Percentiles rank a stretch among this genome's conserved stretches.
Evolutionary conservation across 306 rosid species (phyloP).

Genomic region (Benincasa hispida): DNA sequence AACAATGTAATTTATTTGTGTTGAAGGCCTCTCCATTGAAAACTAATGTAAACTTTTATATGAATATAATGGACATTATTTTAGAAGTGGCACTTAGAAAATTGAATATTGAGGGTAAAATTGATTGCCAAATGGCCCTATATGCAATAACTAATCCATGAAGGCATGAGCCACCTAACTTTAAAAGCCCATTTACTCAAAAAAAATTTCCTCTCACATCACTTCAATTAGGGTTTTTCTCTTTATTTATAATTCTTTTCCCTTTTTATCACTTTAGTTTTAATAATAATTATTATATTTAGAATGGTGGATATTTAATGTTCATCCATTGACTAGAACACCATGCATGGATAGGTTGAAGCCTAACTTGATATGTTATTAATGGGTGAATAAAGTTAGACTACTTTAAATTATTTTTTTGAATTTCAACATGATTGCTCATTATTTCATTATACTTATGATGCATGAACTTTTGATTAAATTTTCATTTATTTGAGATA

Average conservation of each 20-base stretch:
- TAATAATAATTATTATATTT: background rate
- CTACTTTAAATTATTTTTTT: background rate
- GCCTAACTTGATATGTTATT: background rate
- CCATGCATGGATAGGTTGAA: background rate
- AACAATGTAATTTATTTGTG: background rate
- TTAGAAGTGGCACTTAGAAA: background rate
- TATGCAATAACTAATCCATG: background rate
- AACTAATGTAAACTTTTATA: background rate
- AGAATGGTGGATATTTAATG: background rate
- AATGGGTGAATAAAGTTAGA: background rate
- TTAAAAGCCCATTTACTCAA: constrained; percentile 4
- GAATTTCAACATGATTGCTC: no score
- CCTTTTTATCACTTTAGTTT: background rate
- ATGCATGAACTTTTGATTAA: no score
- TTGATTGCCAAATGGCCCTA: background rate
- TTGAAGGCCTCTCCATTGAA: background rate
- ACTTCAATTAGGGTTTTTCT: background rate
- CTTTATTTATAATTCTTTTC: background rate
- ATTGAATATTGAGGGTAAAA: background rate
- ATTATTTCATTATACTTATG: background rate
- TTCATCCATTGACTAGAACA: background rate
- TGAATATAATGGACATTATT: background rate
- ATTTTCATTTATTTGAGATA: no score
- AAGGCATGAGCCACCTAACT: background rate
- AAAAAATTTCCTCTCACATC: no score